Percentiles rank a stretch among this genome's conserved stretches.
These are phyloP conservation scores for Cyclotella choctawhatcheeana DNA, from an alignment of 108 stramenopile species.

Conservation along the genomic window DNA sequence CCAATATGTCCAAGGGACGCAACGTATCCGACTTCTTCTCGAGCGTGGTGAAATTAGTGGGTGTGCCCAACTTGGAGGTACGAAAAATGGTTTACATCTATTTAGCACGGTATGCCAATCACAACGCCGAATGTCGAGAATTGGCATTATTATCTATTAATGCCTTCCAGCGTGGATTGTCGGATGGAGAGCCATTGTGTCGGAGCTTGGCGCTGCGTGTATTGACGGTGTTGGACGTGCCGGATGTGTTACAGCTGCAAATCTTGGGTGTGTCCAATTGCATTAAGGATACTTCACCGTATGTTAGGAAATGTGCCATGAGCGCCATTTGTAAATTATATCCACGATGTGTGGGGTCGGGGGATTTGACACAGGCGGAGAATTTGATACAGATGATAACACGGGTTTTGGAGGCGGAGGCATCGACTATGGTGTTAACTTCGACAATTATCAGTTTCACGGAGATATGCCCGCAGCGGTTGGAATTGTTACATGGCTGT, in stretches of 20 bases:
- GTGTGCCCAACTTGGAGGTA: conserved; percentile 89
- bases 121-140: conserved; percentile 92
- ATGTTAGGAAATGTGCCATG: conserved; percentile 98
- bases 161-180: conserved; percentile 96
- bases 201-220: conserved; percentile 97
- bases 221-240: conserved; percentile 94
- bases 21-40: conserved; percentile 97
- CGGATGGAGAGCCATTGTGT: conserved; percentile 92
- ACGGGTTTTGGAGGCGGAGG: conserved; percentile 74
- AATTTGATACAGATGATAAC: conserved; percentile 67
- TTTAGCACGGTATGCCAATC: conserved; percentile 93
- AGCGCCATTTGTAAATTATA: conserved; percentile 92
- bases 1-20: conserved; percentile 94
- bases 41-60: conserved; percentile 95
- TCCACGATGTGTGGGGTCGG: conserved; percentile 57
- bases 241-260: conserved; percentile 98
- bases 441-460: conserved; percentile 89
- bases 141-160: conserved; percentile 95
- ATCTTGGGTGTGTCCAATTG: conserved; percentile 96
- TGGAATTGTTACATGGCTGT: conserved; percentile 89
- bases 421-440: conserved; percentile 95
- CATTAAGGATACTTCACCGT: conserved; percentile 89
- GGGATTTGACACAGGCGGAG: conserved; percentile 57
- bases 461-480: conserved; percentile 92
- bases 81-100: conserved; percentile 99